Percentiles rank a stretch among this genome's conserved stretches.
Conservation (phyloP, 2,329 filamentous ascomycete species). For the Fusarium globosum region DNA sequence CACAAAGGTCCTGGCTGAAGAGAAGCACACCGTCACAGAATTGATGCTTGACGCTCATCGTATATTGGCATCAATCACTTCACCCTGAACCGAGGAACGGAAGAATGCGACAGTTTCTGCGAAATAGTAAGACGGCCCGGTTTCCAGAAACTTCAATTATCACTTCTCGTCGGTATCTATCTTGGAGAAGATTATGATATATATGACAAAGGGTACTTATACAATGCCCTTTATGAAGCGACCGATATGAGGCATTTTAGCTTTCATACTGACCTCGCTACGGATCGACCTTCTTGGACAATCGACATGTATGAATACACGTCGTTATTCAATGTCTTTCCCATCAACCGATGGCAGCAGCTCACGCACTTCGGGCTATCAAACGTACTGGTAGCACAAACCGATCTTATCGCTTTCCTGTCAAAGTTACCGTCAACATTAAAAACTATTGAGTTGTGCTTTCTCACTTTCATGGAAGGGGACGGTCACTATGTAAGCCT, state of each 20-base stretch:
- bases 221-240: neutral
- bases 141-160: neutral
- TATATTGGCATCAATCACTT: neutral
- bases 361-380: neutral
- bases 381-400: neutral
- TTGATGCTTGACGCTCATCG: neutral
- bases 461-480: neutral
- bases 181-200: neutral
- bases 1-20: neutral
- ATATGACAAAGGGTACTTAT: neutral
- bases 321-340: neutral
- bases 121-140: neutral
- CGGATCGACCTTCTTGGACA: accelerated
- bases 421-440: neutral
- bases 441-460: neutral
- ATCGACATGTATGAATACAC: neutral
- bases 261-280: neutral
- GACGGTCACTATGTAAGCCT: neutral
- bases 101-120: neutral
- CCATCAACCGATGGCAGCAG: neutral
- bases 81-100: neutral
- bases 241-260: neutral
- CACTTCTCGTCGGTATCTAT: neutral
- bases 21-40: neutral
- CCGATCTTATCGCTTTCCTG: neutral